A percentile compares a stretch with the other conserved stretches of the same genome.
Evolutionary conservation across 2,329 filamentous ascomycete species (phyloP).

Genomic region (Septoria linicola): DNA sequence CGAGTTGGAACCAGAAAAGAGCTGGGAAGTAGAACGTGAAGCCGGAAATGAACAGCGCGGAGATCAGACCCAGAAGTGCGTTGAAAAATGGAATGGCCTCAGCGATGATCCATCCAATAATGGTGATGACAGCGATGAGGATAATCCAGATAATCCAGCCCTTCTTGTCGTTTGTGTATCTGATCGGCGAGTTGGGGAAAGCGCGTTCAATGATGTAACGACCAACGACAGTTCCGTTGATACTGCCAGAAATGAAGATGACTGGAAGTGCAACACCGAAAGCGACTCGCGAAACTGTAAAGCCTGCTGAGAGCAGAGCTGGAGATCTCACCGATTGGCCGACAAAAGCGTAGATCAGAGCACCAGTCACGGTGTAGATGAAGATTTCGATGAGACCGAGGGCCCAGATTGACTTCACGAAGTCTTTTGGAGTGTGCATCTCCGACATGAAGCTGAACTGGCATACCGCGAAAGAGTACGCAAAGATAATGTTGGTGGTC

Average conservation of each 20-base stretch:
- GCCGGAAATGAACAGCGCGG: slow-evolving; percentile 65
- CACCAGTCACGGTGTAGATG: slow-evolving; percentile 65
- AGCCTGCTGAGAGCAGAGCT: slow-evolving; percentile 62
- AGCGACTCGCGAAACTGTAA: slow-evolving; percentile 60
- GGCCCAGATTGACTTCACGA: slow-evolving; percentile 58
- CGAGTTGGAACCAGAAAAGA: slow-evolving; percentile 45
- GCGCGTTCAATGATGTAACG: slow-evolving; percentile 64
- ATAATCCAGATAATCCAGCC: slow-evolving; percentile 60
- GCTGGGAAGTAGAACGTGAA: slow-evolving; percentile 51
- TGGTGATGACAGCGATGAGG: slow-evolving; percentile 58
- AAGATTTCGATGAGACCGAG: slow-evolving; percentile 62
- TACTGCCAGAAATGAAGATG: slow-evolving; percentile 70
- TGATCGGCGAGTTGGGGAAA: slow-evolving; percentile 56
- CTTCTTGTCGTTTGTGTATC: slow-evolving; percentile 43
- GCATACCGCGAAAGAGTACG: slow-evolving; percentile 55
- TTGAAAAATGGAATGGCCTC: slow-evolving; percentile 72
- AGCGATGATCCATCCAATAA: slow-evolving; percentile 67
- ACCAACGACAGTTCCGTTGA: slow-evolving; percentile 57
- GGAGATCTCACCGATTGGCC: slow-evolving; percentile 63
- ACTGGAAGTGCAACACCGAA: slow-evolving; percentile 71
- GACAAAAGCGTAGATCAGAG: slow-evolving; percentile 67
- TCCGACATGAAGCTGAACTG: slow-evolving; percentile 70
- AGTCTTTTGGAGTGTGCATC: slow-evolving; percentile 62
- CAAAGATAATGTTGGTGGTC: slow-evolving; percentile 70
- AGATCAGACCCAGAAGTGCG: slow-evolving; percentile 65